Conservation (phyloP, 2,329 filamentous ascomycete genomes). For the Xylaria sp. region DNA sequence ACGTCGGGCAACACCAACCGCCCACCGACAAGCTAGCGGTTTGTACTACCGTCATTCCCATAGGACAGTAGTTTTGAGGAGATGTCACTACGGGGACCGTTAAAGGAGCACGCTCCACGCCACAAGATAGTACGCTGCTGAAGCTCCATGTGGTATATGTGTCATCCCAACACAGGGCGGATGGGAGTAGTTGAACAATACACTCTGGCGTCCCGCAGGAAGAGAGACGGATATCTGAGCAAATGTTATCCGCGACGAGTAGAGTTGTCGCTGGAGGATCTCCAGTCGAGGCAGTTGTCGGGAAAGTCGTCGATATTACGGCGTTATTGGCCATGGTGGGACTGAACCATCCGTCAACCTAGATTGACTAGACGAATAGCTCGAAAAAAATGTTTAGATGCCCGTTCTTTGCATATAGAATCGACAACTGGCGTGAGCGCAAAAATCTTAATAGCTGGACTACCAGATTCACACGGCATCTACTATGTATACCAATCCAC, state of each 20-base stretch:
- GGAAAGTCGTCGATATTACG: constrained; percentile 3
- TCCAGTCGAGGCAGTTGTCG: constrained; percentile 12
- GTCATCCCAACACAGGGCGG: constrained; percentile 22
- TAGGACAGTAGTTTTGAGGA: constrained; percentile 3
- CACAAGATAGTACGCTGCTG: constrained; percentile 10
- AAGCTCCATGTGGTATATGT: constrained; percentile 10
- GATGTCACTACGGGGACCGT: constrained; percentile 1
- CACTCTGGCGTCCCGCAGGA: constrained; percentile 6
- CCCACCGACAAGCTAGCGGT: not conserved
- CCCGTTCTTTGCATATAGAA: not conserved
- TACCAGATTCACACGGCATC: not conserved
- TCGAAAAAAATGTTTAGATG: not conserved
- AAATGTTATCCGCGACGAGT: not conserved
- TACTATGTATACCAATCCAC: not conserved
- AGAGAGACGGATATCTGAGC: constrained; percentile 10
- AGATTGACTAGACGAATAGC: not conserved
- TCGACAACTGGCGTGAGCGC: not conserved
- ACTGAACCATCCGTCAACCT: not conserved
- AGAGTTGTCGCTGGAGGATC: constrained; percentile 3
- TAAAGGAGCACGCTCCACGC: not conserved
- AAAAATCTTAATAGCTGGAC: not conserved
- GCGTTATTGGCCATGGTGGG: constrained; percentile 8
- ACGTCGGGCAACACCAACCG: constrained; percentile 24
- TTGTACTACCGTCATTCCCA: constrained; percentile 15
- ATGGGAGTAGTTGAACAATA: constrained; percentile 17